Percentiles rank a stretch among this genome's conserved stretches.
Evolutionary conservation across 768 basidiomycete species (phyloP).

Genomic region (Tricholoma bakamatsutake): DNA sequence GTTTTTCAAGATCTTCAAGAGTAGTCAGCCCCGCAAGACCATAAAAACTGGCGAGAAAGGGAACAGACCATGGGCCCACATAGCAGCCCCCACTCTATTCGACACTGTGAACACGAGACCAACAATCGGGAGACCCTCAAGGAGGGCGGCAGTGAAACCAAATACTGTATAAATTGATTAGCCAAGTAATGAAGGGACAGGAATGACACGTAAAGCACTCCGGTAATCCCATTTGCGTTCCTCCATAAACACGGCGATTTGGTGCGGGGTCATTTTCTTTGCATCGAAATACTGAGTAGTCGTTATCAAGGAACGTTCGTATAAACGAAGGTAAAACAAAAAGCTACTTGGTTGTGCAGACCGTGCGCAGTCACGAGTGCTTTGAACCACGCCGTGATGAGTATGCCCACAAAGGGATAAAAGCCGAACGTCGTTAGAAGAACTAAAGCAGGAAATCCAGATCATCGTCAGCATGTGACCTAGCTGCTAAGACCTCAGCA

Average conservation of each 20-base stretch:
- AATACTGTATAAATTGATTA: slow-evolving; percentile 49
- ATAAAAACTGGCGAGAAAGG: not conserved
- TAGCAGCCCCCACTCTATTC: slow-evolving; percentile 86
- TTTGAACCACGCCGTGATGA: slow-evolving; percentile 58
- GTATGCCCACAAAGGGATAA: slow-evolving; percentile 63
- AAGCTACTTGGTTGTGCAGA: slow-evolving; percentile 60
- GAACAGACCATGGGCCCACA: slow-evolving; percentile 80
- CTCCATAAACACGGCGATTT: slow-evolving; percentile 74
- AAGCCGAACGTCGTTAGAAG: slow-evolving; percentile 58
- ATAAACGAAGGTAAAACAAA: not conserved
- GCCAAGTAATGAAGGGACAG: not conserved
- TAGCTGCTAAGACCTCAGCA: not conserved
- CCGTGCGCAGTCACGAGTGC: slow-evolving; percentile 60
- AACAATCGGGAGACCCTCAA: slow-evolving; percentile 77
- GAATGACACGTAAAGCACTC: slow-evolving; percentile 32
- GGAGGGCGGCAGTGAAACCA: slow-evolving; percentile 76
- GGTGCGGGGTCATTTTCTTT: slow-evolving; percentile 72
- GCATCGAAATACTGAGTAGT: slow-evolving; percentile 68
- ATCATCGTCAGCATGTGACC: not conserved
- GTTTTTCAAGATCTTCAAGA: slow-evolving; percentile 57
- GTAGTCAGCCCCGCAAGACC: not conserved
- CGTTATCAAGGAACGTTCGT: not conserved
- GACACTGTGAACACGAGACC: slow-evolving; percentile 81
- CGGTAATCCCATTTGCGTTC: slow-evolving; percentile 90
- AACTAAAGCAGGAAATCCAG: slow-evolving; percentile 26